A percentile compares a stretch with the other conserved stretches of the same genome.
Conservation (phyloP, 1,284 basidiomycete genomes). For the Spongispora temasekensis region DNA sequence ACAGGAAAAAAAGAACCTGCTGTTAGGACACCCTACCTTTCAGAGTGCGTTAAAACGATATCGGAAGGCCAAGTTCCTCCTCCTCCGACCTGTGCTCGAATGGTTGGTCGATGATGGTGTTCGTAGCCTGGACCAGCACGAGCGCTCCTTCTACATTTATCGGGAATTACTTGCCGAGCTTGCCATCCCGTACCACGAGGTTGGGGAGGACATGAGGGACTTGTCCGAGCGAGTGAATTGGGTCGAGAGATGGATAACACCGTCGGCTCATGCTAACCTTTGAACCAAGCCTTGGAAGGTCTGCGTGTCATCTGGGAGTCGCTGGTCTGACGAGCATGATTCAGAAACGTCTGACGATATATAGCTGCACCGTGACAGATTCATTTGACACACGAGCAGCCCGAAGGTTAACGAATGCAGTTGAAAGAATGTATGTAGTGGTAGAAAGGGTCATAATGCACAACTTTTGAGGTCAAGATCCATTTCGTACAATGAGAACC, state of each 20-base stretch:
- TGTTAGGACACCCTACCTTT: constrained; percentile 43
- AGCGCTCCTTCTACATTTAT: constrained; percentile 43
- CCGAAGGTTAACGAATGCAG: not conserved
- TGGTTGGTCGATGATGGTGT: constrained; percentile 67
- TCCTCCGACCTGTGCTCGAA: constrained; percentile 55
- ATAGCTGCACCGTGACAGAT: not conserved
- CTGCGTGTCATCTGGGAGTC: not conserved
- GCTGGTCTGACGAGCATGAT: not conserved
- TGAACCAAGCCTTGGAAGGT: constrained; percentile 6
- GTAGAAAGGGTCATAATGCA: constrained; percentile 34
- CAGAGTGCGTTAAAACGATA: constrained; percentile 45
- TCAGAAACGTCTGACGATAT: constrained; percentile 3
- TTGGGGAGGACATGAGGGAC: constrained; percentile 45
- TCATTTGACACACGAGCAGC: not conserved
- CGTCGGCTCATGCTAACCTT: constrained; percentile 7
- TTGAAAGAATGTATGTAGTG: no score
- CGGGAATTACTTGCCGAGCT: constrained; percentile 43
- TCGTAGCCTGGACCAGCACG: constrained; percentile 52
- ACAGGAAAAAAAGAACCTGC: constrained; percentile 32
- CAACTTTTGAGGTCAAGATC: constrained; percentile 25
- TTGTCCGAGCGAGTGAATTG: constrained; percentile 34
- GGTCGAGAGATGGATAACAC: constrained; percentile 19
- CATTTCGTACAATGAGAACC: constrained; percentile 9
- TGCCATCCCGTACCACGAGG: constrained; percentile 46
- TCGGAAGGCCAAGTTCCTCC: constrained; percentile 44